Percentiles rank a stretch among this genome's conserved stretches.
Evolutionary conservation across 805 yeast species (phyloP).

Genomic region (Cyberlindnera veronae): DNA sequence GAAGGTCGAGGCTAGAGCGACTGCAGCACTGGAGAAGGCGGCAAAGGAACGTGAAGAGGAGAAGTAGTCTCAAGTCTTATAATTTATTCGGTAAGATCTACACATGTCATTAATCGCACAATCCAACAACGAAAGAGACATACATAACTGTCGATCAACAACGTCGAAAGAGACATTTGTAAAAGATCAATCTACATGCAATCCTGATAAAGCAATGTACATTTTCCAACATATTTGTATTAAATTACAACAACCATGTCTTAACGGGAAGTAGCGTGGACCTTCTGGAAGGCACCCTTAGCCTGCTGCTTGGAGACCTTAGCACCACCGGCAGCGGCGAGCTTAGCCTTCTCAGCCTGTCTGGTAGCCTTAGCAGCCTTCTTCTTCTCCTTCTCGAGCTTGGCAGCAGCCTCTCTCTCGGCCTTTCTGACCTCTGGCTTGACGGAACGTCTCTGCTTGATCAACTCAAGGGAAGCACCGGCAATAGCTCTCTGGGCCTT

Average conservation of each 20-base stretch:
- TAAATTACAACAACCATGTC: conserved; percentile 15
- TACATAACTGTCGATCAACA: too few species aligned
- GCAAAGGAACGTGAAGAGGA: background rate
- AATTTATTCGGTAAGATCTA: background rate
- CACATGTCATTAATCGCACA: too few species aligned
- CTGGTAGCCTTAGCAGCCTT: conserved; percentile 90
- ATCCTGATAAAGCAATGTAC: background rate
- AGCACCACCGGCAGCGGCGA: conserved; percentile 71
- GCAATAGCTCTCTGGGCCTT: conserved; percentile 99
- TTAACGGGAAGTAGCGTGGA: conserved; percentile 95
- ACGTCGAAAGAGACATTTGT: background rate
- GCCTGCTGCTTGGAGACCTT: conserved; percentile 93
- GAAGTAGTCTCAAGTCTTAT: background rate
- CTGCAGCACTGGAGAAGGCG: conserved; percentile 12
- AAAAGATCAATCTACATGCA: background rate
- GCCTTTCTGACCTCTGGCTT: conserved; percentile 99
- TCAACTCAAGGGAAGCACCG: conserved; percentile 98
- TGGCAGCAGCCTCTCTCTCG: conserved; percentile 86
- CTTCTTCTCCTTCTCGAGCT: conserved; percentile 82
- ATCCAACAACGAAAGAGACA: too few species aligned
- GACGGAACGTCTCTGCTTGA: conserved; percentile 94
- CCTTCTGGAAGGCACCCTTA: conserved; percentile 98
- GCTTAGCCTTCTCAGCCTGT: conserved; percentile 89
- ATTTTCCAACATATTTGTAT: conserved; percentile 19
- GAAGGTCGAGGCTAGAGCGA: conserved; percentile 15